These are phyloP conservation scores for Lineolata rhizophorae DNA, from an alignment of 495 filamentous ascomycete genomes.

Conservation along the genomic window DNA sequence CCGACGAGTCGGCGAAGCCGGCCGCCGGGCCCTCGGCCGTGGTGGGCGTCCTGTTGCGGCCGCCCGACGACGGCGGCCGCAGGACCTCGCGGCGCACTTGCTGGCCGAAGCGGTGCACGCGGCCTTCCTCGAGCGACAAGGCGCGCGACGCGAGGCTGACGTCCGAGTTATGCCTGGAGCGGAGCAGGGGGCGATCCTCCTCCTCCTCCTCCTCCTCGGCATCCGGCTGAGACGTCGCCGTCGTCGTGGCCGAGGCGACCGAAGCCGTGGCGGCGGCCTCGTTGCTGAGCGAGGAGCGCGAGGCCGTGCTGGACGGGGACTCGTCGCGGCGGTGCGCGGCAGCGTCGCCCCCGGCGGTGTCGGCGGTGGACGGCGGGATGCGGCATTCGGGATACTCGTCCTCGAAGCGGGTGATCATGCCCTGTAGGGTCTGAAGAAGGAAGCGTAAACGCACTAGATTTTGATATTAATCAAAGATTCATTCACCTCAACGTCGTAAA, in stretches of 20 bases:
- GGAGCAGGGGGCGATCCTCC: conserved; percentile 12
- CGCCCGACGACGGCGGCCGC: neutral
- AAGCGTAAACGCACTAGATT: conserved; percentile 71
- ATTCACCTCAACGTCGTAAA: neutral
- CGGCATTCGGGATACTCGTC: conserved; percentile 86
- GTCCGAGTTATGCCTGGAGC: conserved; percentile 53
- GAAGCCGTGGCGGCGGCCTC: neutral
- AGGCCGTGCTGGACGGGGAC: conserved; percentile 7
- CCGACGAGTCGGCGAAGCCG: conserved; percentile 2
- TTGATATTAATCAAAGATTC: conserved; percentile 4
- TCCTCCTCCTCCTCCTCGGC: conserved; percentile 4
- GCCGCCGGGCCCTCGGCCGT: conserved; percentile 16
- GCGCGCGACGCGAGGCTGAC: conserved; percentile 60
- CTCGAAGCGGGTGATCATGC: conserved; percentile 88
- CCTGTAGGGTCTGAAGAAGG: conserved; percentile 68
- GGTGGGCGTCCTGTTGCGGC: conserved; percentile 19
- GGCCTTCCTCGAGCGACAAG: conserved; percentile 73
- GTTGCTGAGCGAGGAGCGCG: conserved; percentile 13
- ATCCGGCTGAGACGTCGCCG: conserved; percentile 13
- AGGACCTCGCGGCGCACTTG: conserved; percentile 52
- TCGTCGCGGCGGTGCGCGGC: conserved; percentile 6
- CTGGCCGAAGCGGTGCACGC: conserved; percentile 65
- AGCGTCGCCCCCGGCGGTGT: too few relatives aligned
- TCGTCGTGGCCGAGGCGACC: conserved; percentile 19
- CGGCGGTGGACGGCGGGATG: conserved; percentile 16